Percentiles rank a stretch among this genome's conserved stretches.
These are phyloP conservation scores for Pyracantha coccinea DNA, from an alignment of 331 rosid genomes.

Conservation along the genomic window DNA sequence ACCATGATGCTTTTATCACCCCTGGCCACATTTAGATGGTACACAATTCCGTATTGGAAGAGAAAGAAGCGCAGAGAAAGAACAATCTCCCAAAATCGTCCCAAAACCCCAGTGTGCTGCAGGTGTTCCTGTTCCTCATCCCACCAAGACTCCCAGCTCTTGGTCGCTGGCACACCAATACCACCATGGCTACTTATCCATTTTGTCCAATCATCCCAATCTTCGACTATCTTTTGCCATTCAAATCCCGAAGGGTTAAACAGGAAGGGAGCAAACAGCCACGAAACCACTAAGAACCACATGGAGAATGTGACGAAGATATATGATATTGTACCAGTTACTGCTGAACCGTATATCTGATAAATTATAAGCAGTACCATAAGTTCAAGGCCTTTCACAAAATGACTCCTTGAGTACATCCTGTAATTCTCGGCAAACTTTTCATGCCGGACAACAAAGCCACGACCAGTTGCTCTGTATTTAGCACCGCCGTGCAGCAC, in stretches of 20 bases:
- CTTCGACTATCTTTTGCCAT: conserved; percentile 98
- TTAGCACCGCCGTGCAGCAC: conserved; percentile 93
- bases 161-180: conserved; percentile 81
- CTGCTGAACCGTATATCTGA: conserved; percentile 55
- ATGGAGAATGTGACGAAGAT: conserved; percentile 51
- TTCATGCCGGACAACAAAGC: conserved; percentile 92
- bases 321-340: conserved; percentile 39
- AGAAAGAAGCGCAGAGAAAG: conserved; percentile 79
- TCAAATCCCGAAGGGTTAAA: conserved; percentile 98
- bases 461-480: conserved; percentile 98
- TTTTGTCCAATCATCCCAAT: conserved; percentile 94
- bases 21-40: conserved; percentile 66
- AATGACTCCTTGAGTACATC: conserved; percentile 92
- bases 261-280: conserved; percentile 83
- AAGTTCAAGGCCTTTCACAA: conserved; percentile 76
- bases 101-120: conserved; percentile 55
- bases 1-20: conserved; percentile 66
- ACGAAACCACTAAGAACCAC: conserved; percentile 88
- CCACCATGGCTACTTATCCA: conserved; percentile 90
- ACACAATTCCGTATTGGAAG: conserved; percentile 90
- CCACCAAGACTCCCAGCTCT: conserved; percentile 99
- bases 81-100: conserved; percentile 60
- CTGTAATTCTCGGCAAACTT: conserved; percentile 90
- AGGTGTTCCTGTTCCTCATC: conserved; percentile 95
- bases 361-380: conserved; percentile 65